These are phyloP conservation scores for Nephelium lappaceum DNA, from an alignment of 345 rosid species.

Conservation along the genomic window DNA sequence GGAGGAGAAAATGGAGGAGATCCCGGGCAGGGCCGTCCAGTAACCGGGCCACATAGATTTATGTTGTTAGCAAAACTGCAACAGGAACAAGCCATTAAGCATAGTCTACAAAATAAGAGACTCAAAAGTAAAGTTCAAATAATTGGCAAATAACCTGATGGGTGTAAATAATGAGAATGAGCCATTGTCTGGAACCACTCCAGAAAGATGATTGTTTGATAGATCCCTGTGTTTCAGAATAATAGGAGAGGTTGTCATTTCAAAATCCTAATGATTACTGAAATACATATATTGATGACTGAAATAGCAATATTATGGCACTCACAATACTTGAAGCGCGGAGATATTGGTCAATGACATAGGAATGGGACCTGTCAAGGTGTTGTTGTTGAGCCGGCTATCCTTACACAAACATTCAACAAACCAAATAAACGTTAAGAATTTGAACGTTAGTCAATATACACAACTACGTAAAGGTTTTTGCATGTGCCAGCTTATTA, in stretches of 20 bases:
- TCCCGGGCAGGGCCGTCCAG: slow-evolving; percentile 95
- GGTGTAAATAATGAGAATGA: slow-evolving; percentile 98
- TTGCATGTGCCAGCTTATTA: too few species aligned
- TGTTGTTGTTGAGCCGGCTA: slow-evolving; percentile 98
- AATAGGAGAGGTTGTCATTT: slow-evolving; percentile 18
- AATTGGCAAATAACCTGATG: slow-evolving; percentile 65
- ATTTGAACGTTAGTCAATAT: slow-evolving; percentile 14
- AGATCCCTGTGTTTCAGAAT: slow-evolving; percentile 68
- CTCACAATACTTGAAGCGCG: slow-evolving; percentile 95
- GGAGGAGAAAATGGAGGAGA: slow-evolving; percentile 99
- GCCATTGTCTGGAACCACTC: slow-evolving; percentile 96
- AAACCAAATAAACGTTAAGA: slow-evolving; percentile 21
- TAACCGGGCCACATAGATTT: slow-evolving; percentile 94
- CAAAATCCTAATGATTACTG: not conserved
- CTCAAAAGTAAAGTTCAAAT: slow-evolving; percentile 5
- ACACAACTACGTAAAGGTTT: not conserved
- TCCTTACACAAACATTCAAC: slow-evolving; percentile 49
- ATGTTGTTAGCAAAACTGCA: slow-evolving; percentile 97
- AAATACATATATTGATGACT: not conserved
- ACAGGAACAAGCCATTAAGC: slow-evolving; percentile 19
- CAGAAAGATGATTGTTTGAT: slow-evolving; percentile 88
- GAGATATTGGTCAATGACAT: slow-evolving; percentile 87
- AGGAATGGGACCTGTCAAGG: slow-evolving; percentile 79
- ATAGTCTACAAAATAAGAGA: slow-evolving; percentile 4
- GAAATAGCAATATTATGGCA: slow-evolving; percentile 18